These are phyloP conservation scores for Ogataea saltuana DNA, from an alignment of 805 yeast genomes.

Conservation along the genomic window DNA sequence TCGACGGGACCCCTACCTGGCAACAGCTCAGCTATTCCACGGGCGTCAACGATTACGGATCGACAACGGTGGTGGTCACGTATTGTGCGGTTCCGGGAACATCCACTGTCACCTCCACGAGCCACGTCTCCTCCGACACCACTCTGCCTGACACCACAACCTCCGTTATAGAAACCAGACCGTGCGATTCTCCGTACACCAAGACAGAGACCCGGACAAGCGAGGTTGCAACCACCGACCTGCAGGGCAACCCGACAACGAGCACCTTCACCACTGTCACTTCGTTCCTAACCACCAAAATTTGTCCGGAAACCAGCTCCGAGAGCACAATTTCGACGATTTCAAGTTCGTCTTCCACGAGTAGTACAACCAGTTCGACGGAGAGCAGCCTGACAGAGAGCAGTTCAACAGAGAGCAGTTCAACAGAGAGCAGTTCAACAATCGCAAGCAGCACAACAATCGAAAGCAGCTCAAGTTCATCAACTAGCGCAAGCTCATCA, in stretches of 20 bases:
- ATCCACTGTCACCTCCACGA: slow-evolving; percentile 14
- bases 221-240: slow-evolving; percentile 5
- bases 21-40: slow-evolving; percentile 21
- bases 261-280: slow-evolving; percentile 6
- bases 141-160: slow-evolving; percentile 9
- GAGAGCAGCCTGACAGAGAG: slow-evolving; percentile 1
- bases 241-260: slow-evolving; percentile 7
- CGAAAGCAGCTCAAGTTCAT: slow-evolving; percentile 7
- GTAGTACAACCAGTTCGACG: slow-evolving; percentile 3
- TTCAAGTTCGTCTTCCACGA: slow-evolving; percentile 2
- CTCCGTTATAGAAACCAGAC: slow-evolving; percentile 12
- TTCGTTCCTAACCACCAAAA: slow-evolving; percentile 9
- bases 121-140: slow-evolving; percentile 11
- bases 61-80: slow-evolving; percentile 22
- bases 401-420: slow-evolving; percentile 4
- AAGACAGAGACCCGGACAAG: slow-evolving; percentile 11
- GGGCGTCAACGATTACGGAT: slow-evolving; percentile 22
- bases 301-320: slow-evolving; percentile 7
- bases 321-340: slow-evolving; percentile 6
- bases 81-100: slow-evolving; percentile 26
- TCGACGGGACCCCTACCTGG: slow-evolving; percentile 23
- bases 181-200: slow-evolving; percentile 24
- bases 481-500: slow-evolving; percentile 6
- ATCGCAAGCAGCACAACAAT: slow-evolving; percentile 2
- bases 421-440: neutral